Conservation (phyloP, 2,329 filamentous ascomycete species). For the Fusarium burgessii region DNA sequence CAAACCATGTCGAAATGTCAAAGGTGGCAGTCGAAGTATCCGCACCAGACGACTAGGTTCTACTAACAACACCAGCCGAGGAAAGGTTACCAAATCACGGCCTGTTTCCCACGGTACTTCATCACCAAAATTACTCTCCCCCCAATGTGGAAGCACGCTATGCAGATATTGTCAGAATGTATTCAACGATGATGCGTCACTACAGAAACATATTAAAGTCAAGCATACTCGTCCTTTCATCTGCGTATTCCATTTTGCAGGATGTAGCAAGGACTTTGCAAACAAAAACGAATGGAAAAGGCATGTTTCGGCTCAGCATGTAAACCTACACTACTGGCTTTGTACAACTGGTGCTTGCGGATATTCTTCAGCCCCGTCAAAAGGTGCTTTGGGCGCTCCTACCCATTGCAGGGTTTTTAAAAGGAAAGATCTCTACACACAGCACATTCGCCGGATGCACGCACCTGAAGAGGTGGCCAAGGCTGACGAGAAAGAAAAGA, state of each 20-base stretch:
- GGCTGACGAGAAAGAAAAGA: slow-evolving; percentile 55
- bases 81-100: slow-evolving; percentile 21
- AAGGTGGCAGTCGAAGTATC: slow-evolving; percentile 18
- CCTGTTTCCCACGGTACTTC: background rate
- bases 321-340: slow-evolving; percentile 79
- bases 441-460: slow-evolving; percentile 91
- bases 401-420: slow-evolving; percentile 79
- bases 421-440: slow-evolving; percentile 90
- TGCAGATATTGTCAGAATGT: slow-evolving; percentile 37
- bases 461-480: slow-evolving; percentile 54
- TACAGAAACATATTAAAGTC: slow-evolving; percentile 64
- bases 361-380: slow-evolving; percentile 46
- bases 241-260: slow-evolving; percentile 84
- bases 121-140: slow-evolving; percentile 22
- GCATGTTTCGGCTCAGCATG: slow-evolving; percentile 83
- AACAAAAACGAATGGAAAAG: slow-evolving; percentile 97
- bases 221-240: slow-evolving; percentile 73
- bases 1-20: slow-evolving; percentile 9
- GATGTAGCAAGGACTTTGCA: slow-evolving; percentile 78
- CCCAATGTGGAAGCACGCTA: background rate
- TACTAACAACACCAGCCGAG: background rate
- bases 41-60: slow-evolving; percentile 21
- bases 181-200: slow-evolving; percentile 60
- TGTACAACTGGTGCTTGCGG: slow-evolving; percentile 75
- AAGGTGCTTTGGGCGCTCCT: slow-evolving; percentile 43